Conservation (phyloP, 345 rosid species). For the Aethionema arabicum region DNA sequence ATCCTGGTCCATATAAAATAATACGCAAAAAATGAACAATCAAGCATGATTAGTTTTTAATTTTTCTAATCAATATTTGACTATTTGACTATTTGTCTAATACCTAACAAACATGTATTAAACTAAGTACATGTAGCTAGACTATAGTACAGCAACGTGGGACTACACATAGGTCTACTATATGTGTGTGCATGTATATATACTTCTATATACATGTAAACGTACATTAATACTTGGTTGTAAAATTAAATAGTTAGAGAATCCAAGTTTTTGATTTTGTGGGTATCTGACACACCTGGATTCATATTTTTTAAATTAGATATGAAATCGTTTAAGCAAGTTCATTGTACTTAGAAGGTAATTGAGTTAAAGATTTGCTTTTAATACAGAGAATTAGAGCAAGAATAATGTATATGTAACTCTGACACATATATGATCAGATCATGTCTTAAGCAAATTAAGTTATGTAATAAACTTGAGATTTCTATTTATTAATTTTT, state of each 20-base stretch:
- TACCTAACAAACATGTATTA: too few relatives aligned
- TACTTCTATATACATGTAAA: background rate
- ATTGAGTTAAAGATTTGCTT: constrained; percentile 17
- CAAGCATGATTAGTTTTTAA: too few relatives aligned
- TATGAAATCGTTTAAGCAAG: constrained; percentile 19
- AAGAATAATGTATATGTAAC: constrained; percentile 18
- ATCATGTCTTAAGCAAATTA: constrained; percentile 25
- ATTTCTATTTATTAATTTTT: background rate
- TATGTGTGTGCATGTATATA: constrained; percentile 6
- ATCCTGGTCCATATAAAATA: too few relatives aligned
- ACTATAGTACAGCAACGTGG: too few relatives aligned
- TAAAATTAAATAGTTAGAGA: constrained; percentile 5
- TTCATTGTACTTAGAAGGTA: constrained; percentile 30
- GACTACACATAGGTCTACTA: background rate
- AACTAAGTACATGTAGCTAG: too few relatives aligned
- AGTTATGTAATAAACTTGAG: constrained; percentile 11
- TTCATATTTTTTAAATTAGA: constrained; percentile 1
- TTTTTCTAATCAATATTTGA: too few relatives aligned
- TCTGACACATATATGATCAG: constrained; percentile 32
- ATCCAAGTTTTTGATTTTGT: constrained; percentile 36
- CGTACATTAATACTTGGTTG: background rate
- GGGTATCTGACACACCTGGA: constrained; percentile 38
- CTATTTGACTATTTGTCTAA: too few relatives aligned
- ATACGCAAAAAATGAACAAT: too few relatives aligned
- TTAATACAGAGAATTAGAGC: constrained; percentile 26